Evolutionary conservation across 495 filamentous ascomycete genomes (phyloP), one percentile per base, ranked within the genome.

Genomic region (Hypoxylon cercidicola): DNA sequence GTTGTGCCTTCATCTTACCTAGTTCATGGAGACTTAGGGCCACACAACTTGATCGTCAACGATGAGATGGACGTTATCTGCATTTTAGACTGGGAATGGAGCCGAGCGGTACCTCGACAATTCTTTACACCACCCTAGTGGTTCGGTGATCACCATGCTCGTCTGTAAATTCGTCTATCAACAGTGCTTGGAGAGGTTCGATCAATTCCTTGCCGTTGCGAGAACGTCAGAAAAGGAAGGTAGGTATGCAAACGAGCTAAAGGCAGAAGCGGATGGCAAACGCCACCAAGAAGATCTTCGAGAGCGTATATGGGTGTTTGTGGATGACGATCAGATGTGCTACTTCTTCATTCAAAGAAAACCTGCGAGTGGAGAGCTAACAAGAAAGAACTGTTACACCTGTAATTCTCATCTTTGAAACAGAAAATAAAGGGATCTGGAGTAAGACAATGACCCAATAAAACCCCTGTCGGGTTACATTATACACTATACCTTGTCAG

Each of bases 41-140:
- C 54, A 11, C 71, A 54, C 59, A 75, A 75, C 52, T 62, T 75
- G 41, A 47, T 75, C 10, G 30, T 75, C 28, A 58, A 73, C 49
- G 53, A 70, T 10, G 55, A 71, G 19, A 64, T 71, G 62, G 55
- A 71, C n/a, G 69, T 75, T 28, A 49, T 69, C 41, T 51, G 63
- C n/a, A 52, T 75, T 60, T 51, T 73, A 11, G 68, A 75, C 34
- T 75, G 68, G 72, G 72, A 75, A 62, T 75, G 64, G 72, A 70
- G 64, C 44, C 70, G 67, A 4, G 61, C 67, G 20, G 70, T 73
- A 19, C 68, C 70, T 35, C 53, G 18, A 11, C 64, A 75, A 53
- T 70, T 71, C 47, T 75, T 75, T 50, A 56, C 45, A 4, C 68
- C 69, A 8, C 73, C 73, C 8, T 50, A 68, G 34, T 75, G 60